Base-by-base conservation (phyloP, 805 yeast species). In the Kodamaea laetipori region DNA sequence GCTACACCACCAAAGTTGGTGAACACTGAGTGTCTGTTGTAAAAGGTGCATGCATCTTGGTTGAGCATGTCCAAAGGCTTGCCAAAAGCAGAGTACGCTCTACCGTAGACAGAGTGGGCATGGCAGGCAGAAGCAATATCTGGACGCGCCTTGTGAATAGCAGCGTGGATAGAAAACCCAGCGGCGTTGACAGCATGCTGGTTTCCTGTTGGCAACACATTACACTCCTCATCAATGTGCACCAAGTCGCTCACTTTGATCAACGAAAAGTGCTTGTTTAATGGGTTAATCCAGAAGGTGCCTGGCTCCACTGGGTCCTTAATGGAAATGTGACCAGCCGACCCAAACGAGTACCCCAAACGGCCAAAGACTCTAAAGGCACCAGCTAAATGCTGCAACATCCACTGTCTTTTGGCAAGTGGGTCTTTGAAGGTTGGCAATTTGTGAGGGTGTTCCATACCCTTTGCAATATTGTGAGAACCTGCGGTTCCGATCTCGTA, bases 221-320 rank as follows among this genome's bases (percentile, higher is more conserved):
- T 60, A 12, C 75, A 71, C 8, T 60, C 46, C 34, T 57, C 64
- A 46, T 65, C 69, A 18, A 67, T 61, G 47, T 68, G 74, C 13
- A 69, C 73, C 56, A 69, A 54, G 49, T 69, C 74, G 33, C 60
- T 51, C 11, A 71, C 71, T 36, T 60, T 64, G 36, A 69, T 62
- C 37, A 69, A 50, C 11, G 65, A 67, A 49, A 85, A 88, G 63
- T 88, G 96, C 51, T 73, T 76, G n/a, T 85, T 92, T 50, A 88
- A 68, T 4, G 96, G 96, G 64, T 88, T 88, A 60, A 88, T 86
- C 96, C 96, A 88, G 61, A 88, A 88, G 3, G 92, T 85, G 36
- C 71, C 61, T n/a, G 84, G 84, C 50, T 83, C 80, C 34, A 85
- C 80, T 3, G 96, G 96, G 57, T 88, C 96, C 53, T 94, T 76